Evolutionary conservation across 352 stramenopile species (phyloP), one percentile per base, ranked within the genome.

Genomic region (Globisporangium emineosum): DNA sequence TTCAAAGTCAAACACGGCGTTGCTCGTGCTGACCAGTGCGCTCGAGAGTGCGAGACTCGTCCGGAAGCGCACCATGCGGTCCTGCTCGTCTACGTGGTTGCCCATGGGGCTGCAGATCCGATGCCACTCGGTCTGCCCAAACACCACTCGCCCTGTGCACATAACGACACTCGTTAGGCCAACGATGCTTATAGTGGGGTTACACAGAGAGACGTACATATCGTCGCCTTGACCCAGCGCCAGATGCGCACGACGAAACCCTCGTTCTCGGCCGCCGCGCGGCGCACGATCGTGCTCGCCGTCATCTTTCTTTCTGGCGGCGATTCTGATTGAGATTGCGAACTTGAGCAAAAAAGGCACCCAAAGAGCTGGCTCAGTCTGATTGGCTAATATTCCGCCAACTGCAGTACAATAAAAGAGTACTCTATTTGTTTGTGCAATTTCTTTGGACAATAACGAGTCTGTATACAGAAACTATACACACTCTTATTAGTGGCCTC

Each of bases 1-100:
- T 60, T 93, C 78, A 62, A 85, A 86, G 58, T 89, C 79, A 57
- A 95, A 95, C 33, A 95, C 80, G 3, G 83, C 79, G 42, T 93
- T 88, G 68, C 86, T 91, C n/a, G 76, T 81, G 30, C 75, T 73
- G 35, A 88, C 79, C 30, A 94, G 83, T 42, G 71, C 35, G 7
- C 35, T 63, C 2, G 83, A 90, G 15, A 95, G 78, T 37, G 83
- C 83, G 45, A 91, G 33, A 51, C 76, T 79, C 47, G 87, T 94
- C 23, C 85, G 84, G 37, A 95, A 90, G 59, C 84, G 85, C 60
- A 86, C 76, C 10, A 88, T 78, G 23, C 83, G 83, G 42, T 81
- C 47, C 19, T 88, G 64, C 54, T 92, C 81, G 60, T 93, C 79
- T 33, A 83, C 73, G 0, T 62, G 35, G 12, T 68, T 72, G 13